Conservation (phyloP, 2,329 filamentous ascomycete genomes). For the Rhinocladiella similis region DNA sequence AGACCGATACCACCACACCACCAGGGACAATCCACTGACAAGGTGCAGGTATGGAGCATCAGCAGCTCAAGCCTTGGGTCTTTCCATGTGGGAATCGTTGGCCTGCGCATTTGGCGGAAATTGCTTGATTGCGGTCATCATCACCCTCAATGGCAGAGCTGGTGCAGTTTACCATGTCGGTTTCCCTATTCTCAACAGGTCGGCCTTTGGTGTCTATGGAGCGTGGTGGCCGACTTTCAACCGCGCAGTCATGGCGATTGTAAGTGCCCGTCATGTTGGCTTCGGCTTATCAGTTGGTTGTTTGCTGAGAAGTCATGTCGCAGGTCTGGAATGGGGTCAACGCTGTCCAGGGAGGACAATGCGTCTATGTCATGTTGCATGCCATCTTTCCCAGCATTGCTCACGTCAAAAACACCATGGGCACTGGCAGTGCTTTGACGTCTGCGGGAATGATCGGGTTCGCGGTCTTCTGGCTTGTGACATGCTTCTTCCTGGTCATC, state of each 20-base stretch:
- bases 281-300: not conserved
- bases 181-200: slow-evolving; percentile 45
- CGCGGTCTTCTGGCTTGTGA: slow-evolving; percentile 43
- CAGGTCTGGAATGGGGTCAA: slow-evolving; percentile 45
- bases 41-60: slow-evolving; percentile 42
- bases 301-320: not conserved
- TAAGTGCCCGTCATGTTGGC: slow-evolving; percentile 22
- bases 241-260: slow-evolving; percentile 47
- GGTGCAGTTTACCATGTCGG: slow-evolving; percentile 48
- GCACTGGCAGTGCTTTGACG: slow-evolving; percentile 40
- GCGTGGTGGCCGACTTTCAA: slow-evolving; percentile 43
- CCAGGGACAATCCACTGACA: slow-evolving; percentile 22
- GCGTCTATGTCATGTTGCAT: slow-evolving; percentile 44
- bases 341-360: slow-evolving; percentile 39
- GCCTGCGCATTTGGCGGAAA: slow-evolving; percentile 45
- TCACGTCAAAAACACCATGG: slow-evolving; percentile 43
- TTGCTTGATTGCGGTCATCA: slow-evolving; percentile 40
- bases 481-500: slow-evolving; percentile 42
- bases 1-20: slow-evolving; percentile 29
- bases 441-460: slow-evolving; percentile 46
- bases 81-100: slow-evolving; percentile 53
- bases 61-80: slow-evolving; percentile 43
- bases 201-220: slow-evolving; percentile 47
- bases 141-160: slow-evolving; percentile 45
- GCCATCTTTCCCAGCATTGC: slow-evolving; percentile 45